Percentiles rank a stretch among this genome's conserved stretches.
Conservation (phyloP, 352 stramenopile species). For the Pythium guiyangense region DNA sequence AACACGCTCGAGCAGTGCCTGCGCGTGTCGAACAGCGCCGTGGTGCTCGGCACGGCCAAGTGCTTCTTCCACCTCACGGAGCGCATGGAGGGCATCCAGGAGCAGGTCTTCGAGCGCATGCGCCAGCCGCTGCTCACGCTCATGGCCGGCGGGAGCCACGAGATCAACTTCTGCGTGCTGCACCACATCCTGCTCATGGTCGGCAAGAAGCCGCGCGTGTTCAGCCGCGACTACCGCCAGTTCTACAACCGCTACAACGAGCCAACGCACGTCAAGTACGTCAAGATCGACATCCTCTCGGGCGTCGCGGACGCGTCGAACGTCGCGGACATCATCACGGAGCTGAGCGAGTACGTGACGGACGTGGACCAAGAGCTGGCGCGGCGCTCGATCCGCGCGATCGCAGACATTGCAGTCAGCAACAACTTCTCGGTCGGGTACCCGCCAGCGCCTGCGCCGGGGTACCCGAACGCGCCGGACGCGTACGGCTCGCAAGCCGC, state of each 20-base stretch:
- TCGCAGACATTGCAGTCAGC: conserved; percentile 91
- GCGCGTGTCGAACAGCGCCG: conserved; percentile 93
- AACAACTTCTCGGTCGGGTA: conserved; percentile 56
- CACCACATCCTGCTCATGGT: conserved; percentile 97
- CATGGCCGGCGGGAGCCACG: conserved; percentile 91
- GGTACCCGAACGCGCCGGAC: conserved; percentile 49
- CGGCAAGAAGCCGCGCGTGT: conserved; percentile 92
- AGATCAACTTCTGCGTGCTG: conserved; percentile 95
- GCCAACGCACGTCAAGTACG: conserved; percentile 96
- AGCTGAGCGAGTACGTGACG: conserved; percentile 97
- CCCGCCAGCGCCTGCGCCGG: conserved; percentile 9
- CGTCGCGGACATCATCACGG: conserved; percentile 94
- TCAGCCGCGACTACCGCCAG: conserved; percentile 97
- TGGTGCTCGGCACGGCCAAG: conserved; percentile 96
- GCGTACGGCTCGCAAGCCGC: conserved; percentile 64
- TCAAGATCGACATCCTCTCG: conserved; percentile 97
- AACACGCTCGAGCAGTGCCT: conserved; percentile 95
- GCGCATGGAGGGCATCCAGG: conserved; percentile 86
- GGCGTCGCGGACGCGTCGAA: conserved; percentile 92
- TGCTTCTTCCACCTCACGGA: conserved; percentile 97
- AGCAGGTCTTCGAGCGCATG: conserved; percentile 89
- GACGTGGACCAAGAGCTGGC: conserved; percentile 93
- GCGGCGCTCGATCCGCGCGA: conserved; percentile 90
- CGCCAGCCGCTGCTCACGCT: conserved; percentile 97
- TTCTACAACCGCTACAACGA: conserved; percentile 99